These are phyloP conservation scores for Oryza glaberrima DNA, from an alignment of 176 grass and related monocot genomes.

Conservation along the genomic window DNA sequence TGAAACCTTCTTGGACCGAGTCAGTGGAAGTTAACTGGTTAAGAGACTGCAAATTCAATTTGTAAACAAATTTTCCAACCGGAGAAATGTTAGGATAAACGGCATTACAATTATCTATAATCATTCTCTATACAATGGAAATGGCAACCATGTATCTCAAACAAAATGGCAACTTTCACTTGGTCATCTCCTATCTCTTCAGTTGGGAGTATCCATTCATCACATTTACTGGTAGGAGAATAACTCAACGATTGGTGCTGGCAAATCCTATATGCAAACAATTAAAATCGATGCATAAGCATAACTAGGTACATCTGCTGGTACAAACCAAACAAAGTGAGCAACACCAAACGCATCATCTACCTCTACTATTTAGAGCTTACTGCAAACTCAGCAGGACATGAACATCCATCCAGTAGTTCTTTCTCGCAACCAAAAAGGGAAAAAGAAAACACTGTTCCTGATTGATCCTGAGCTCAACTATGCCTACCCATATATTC, in stretches of 20 bases:
- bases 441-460: not conserved
- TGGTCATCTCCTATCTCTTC: not conserved
- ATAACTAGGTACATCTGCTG: not conserved
- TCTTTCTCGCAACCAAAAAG: conserved; percentile 32
- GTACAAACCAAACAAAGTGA: not conserved
- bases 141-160: not conserved
- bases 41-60: not conserved
- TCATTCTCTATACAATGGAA: not conserved
- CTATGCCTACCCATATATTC: conserved; percentile 48
- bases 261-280: not conserved
- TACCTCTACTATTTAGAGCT: conserved; percentile 29
- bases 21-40: not conserved
- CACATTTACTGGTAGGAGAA: not conserved
- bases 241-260: not conserved
- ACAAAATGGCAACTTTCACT: not conserved
- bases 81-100: not conserved
- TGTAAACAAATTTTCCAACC: not conserved
- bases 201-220: not conserved
- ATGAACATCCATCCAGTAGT: conserved; percentile 35
- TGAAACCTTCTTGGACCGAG: too few relatives aligned
- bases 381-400: conserved; percentile 37
- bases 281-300: not conserved
- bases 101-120: not conserved
- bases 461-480: conserved; percentile 54
- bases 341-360: conserved; percentile 37